A percentile compares a stretch with the other conserved stretches of the same genome.
These are phyloP conservation scores for Botrytis paeoniae DNA, from an alignment of 2,329 filamentous ascomycete species.

Conservation along the genomic window DNA sequence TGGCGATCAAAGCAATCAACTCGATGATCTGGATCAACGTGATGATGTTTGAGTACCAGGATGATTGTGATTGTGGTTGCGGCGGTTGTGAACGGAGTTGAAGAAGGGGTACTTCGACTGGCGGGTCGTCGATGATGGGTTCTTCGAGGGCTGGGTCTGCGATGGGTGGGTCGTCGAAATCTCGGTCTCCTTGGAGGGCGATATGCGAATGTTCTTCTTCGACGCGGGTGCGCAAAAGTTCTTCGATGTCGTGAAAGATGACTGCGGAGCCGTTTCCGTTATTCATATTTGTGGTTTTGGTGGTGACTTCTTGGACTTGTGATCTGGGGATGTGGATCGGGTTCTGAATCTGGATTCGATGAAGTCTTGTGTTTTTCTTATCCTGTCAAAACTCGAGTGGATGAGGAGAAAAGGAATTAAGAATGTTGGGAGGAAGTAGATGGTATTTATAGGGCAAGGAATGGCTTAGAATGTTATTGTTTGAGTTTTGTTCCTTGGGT, in stretches of 20 bases:
- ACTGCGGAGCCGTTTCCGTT: neutral
- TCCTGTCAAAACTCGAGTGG: neutral
- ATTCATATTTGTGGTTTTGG: neutral
- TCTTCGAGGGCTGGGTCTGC: neutral
- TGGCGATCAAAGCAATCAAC: neutral
- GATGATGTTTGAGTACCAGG: neutral
- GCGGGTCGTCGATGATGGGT: neutral
- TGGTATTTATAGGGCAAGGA: neutral
- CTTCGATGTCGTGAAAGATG: neutral
- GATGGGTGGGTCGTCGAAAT: neutral
- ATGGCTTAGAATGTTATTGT: neutral
- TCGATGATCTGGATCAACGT: neutral
- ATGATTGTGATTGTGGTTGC: neutral
- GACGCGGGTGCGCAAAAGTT: neutral
- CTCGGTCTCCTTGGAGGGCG: neutral
- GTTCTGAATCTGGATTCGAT: neutral
- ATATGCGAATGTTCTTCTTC: neutral
- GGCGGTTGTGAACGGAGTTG: neutral
- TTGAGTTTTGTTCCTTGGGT: neutral
- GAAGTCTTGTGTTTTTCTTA: neutral
- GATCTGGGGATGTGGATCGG: neutral
- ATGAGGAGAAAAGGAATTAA: neutral
- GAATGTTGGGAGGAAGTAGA: neutral
- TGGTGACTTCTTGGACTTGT: neutral
- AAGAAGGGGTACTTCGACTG: neutral